Conservation (phyloP, 1,139 yeast genomes). For the Maudiozyma humilis region DNA sequence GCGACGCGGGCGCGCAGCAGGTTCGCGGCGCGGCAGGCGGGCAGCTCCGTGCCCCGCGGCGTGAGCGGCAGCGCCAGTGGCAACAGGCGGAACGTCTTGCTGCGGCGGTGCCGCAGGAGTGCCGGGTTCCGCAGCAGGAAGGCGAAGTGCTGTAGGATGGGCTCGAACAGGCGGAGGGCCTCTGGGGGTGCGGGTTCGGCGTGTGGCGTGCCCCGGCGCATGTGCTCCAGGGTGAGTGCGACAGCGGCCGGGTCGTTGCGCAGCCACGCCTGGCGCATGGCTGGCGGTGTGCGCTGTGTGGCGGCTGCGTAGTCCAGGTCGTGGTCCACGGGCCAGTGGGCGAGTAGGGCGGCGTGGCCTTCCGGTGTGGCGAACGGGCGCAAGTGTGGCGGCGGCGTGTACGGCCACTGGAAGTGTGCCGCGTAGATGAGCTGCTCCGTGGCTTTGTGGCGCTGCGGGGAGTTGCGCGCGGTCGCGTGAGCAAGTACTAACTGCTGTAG, state of each 20-base stretch:
- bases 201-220: background rate
- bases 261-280: background rate
- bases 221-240: background rate
- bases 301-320: constrained; percentile 4
- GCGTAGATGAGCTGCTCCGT: constrained; percentile 5
- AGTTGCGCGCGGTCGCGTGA: constrained; percentile 3
- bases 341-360: constrained; percentile 1
- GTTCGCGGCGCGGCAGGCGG: constrained; percentile 6
- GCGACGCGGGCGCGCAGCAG: constrained; percentile 4
- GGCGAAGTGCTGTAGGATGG: constrained; percentile 6
- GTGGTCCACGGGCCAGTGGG: constrained; percentile 11
- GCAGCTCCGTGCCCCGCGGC: constrained; percentile 6
- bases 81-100: constrained; percentile 1
- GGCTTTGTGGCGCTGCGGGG: constrained; percentile 1
- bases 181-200: too few species aligned
- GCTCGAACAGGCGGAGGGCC: constrained; percentile 2
- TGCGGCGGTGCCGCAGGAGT: background rate
- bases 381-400: constrained; percentile 7
- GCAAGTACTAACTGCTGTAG: background rate
- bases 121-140: constrained; percentile 2
- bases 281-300: too few species aligned
- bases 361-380: constrained; percentile 6
- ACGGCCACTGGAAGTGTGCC: constrained; percentile 6
- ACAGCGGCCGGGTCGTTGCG: background rate
- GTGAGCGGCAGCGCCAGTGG: constrained; percentile 8